Evolutionary conservation across 257 asterid species (phyloP).

Genomic region (Capsicum pubescens): DNA sequence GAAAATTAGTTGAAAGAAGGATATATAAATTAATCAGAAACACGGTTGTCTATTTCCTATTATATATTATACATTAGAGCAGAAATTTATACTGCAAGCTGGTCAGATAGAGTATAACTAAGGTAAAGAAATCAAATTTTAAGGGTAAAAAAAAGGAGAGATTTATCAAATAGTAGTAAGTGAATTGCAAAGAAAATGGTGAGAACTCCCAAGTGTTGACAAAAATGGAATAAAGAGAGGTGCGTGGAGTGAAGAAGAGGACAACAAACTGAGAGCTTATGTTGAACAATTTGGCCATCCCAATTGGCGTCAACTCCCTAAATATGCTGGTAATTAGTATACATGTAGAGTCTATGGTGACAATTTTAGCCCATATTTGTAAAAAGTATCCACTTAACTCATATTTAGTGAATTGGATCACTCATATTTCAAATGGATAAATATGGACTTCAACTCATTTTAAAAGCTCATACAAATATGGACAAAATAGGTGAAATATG

Average conservation of each 20-base stretch:
- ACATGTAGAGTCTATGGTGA: too few relatives aligned
- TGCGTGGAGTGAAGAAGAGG: slow-evolving; percentile 56
- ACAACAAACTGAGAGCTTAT: slow-evolving; percentile 43
- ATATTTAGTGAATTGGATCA: too few relatives aligned
- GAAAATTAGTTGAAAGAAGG: background rate
- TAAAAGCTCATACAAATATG: too few relatives aligned
- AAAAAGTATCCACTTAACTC: too few relatives aligned
- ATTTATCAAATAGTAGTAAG: too few relatives aligned
- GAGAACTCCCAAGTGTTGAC: slow-evolving; percentile 41
- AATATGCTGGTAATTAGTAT: slow-evolving; percentile 27
- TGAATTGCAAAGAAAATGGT: slow-evolving; percentile 36
- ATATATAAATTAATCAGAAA: background rate
- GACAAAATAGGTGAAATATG: too few relatives aligned
- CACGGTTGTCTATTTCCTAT: background rate
- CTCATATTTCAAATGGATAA: too few relatives aligned
- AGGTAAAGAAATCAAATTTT: slow-evolving; percentile 3
- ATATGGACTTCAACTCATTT: too few relatives aligned
- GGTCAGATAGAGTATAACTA: too few relatives aligned
- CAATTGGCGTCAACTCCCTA: slow-evolving; percentile 48
- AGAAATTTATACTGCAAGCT: background rate
- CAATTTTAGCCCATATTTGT: too few relatives aligned
- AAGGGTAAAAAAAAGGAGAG: background rate
- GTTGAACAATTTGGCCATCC: slow-evolving; percentile 38
- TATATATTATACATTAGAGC: background rate
- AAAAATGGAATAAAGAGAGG: slow-evolving; percentile 50